Percentiles rank a stretch among this genome's conserved stretches.
phyloP scores from a whole-genome alignment of 805 yeast genomes.

The Candida pseudofarinosa region DNA sequence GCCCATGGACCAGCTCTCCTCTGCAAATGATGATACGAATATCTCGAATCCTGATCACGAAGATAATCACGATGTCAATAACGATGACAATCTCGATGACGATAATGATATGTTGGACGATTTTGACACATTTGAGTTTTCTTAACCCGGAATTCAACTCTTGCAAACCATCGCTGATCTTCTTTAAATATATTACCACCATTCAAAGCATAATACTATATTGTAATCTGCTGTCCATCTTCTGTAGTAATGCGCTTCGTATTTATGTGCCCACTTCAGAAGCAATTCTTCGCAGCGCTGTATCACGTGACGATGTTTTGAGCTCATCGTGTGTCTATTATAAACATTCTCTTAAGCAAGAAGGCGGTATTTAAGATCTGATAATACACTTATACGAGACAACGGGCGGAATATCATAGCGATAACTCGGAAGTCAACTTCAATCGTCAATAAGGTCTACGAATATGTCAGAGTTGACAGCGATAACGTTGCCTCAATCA shows the following conservation, averaged over 20 bases:
- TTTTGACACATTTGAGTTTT: neutral
- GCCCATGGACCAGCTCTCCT: neutral
- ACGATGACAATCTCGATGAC: neutral
- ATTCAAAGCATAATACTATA: too few species aligned
- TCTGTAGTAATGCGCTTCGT: too few species aligned
- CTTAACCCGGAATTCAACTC: neutral
- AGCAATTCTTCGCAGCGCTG: neutral
- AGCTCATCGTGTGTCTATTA: neutral
- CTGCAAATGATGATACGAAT: neutral
- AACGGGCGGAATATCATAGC: too few species aligned
- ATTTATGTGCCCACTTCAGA: too few species aligned
- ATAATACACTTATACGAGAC: too few species aligned
- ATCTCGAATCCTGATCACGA: neutral
- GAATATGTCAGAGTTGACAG: conserved; percentile 38
- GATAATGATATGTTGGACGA: neutral
- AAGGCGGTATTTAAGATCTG: neutral
- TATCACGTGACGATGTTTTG: neutral
- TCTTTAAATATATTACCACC: too few species aligned
- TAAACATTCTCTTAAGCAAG: neutral
- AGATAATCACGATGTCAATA: neutral
- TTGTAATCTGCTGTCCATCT: too few species aligned
- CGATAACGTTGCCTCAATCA: conserved; percentile 54
- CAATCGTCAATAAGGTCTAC: too few species aligned
- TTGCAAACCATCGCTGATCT: neutral
- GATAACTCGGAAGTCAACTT: too few species aligned